Evolutionary conservation across 2,329 filamentous ascomycete genomes (phyloP), one percentile per base, ranked within the genome.

Genomic region (Aspergillus fischeri): DNA sequence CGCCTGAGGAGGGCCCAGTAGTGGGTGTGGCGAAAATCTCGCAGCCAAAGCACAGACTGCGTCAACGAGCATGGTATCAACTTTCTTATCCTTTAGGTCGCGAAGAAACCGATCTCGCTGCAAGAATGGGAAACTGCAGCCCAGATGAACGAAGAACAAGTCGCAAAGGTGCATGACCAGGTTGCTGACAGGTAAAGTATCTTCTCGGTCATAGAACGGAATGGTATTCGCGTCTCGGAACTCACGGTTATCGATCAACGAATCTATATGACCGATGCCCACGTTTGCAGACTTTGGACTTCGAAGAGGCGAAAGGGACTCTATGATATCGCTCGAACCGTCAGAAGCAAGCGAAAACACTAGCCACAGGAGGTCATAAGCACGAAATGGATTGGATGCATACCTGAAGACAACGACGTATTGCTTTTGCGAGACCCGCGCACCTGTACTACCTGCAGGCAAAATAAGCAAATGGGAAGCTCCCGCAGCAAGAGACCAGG

Each of bases 81-180:
- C 84, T 53, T 85, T 83, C 69, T 94, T 95, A 61, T 93, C 90
- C 67, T 86, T 86, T 11, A 96, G 81, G 70, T 91, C 83, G n/a
- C 81, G 82, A 49, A 91, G 77, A 60, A 94, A 92, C 52, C 87
- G 85, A 14, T 87, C 81, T 55, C 86, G 82, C 54, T 87, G 87
- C 25, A 96, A 72, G 65, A 96, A 96, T 0, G 90, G 90, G 67
- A 92, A 96, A 67, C 88, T 95, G 73, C 90, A 94, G 8, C 91
- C 91, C 3, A 96, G 80, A 66, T 93, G 88, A 0, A 81, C 73
- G 70, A 96, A 96, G 72, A 96, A 96, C 0, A 86, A 86, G 51
- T 91, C 87, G 67, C 90, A 86, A 3, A 96, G 82, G 65, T 88
- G 85, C 3, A 87, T 84, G 59, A 96, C 91, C 29, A 95, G 70